Conservation (phyloP, 2,329 filamentous ascomycete species). For the Fusarium ramigenum region DNA sequence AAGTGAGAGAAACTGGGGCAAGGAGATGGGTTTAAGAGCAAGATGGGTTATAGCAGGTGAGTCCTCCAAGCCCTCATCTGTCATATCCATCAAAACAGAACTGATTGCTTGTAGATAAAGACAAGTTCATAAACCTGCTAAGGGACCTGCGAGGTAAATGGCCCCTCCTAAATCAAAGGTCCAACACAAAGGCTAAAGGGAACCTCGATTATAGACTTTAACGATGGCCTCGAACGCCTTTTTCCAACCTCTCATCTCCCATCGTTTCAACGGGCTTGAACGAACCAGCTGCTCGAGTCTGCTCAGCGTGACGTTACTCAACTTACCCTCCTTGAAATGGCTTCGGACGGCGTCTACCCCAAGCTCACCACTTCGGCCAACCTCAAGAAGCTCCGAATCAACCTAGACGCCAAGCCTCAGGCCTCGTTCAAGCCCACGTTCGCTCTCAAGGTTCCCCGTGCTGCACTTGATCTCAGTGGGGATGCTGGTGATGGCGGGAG, state of each 20-base stretch:
- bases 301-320: conserved; percentile 54
- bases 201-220: conserved; percentile 50
- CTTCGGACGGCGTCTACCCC: conserved; percentile 54
- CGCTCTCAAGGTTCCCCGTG: conserved; percentile 51
- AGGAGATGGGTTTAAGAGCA: conserved; percentile 48
- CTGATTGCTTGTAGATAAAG: conserved; percentile 49
- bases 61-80: conserved; percentile 1
- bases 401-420: conserved; percentile 55
- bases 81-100: neutral
- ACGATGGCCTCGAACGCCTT: conserved; percentile 58
- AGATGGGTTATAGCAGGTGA: conserved; percentile 57
- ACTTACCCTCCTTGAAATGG: conserved; percentile 54
- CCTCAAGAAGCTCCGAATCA: conserved; percentile 58
- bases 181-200: neutral
- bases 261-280: conserved; percentile 57
- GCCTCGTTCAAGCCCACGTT: conserved; percentile 54
- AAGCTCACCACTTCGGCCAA: conserved; percentile 54
- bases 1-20: conserved; percentile 47
- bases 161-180: neutral
- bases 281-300: conserved; percentile 56
- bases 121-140: conserved; percentile 54
- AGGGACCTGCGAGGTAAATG: conserved; percentile 52
- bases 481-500: conserved; percentile 27
- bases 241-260: conserved; percentile 55
- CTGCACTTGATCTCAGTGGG: conserved; percentile 42